Percentiles rank a stretch among this genome's conserved stretches.
These are phyloP conservation scores for Talaromyces sp. DNA, from an alignment of 2,329 filamentous ascomycete genomes.

Conservation along the genomic window DNA sequence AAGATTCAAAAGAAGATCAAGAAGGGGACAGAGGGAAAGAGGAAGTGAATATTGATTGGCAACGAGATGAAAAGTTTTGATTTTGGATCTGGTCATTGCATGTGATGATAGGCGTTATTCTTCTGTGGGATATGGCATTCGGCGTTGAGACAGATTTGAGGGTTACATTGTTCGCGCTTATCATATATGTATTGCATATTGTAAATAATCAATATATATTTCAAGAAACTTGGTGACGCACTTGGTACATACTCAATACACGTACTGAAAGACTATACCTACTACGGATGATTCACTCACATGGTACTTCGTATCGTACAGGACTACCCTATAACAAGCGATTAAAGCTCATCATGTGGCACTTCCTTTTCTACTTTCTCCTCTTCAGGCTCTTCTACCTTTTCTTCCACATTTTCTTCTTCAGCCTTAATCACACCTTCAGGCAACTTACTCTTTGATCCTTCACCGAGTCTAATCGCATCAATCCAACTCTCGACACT, in stretches of 20 bases:
- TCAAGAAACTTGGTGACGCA: neutral
- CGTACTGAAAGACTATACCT: neutral
- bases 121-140: neutral
- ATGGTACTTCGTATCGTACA: slow-evolving; percentile 8
- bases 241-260: neutral
- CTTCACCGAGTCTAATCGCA: slow-evolving; percentile 83
- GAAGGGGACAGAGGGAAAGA: slow-evolving; percentile 42
- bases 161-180: neutral
- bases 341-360: slow-evolving; percentile 21
- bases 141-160: slow-evolving; percentile 3
- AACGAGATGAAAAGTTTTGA: slow-evolving; percentile 9
- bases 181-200: neutral
- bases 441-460: slow-evolving; percentile 71
- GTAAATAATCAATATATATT: slow-evolving; percentile 5
- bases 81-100: slow-evolving; percentile 9
- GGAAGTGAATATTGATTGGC: slow-evolving; percentile 23
- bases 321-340: neutral
- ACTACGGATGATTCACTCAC: neutral
- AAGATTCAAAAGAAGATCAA: slow-evolving; percentile 45
- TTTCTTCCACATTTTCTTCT: slow-evolving; percentile 24
- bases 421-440: slow-evolving; percentile 53
- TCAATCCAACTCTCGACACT: slow-evolving; percentile 85
- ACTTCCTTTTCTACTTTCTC: slow-evolving; percentile 13
- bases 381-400: slow-evolving; percentile 23
- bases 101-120: slow-evolving; percentile 15